Percentiles rank a stretch among this genome's conserved stretches.
Evolutionary conservation across 2,329 filamentous ascomycete genomes (phyloP).

Genomic region (Bipolaris gigantea): DNA sequence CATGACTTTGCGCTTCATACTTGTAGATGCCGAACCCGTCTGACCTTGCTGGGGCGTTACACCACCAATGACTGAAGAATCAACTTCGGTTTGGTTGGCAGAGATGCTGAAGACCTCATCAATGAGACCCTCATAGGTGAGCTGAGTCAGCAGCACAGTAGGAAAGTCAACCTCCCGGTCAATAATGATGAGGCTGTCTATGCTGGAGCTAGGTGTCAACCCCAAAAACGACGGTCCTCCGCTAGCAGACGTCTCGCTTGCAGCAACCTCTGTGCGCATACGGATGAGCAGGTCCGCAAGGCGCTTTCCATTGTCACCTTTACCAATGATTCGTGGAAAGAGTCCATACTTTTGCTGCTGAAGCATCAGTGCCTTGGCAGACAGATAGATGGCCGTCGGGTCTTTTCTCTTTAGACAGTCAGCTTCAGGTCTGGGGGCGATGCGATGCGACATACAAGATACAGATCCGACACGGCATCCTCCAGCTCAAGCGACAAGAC

Average conservation of each 20-base stretch:
- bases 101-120: constrained; percentile 92
- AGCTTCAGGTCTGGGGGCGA: constrained; percentile 15
- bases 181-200: constrained; percentile 91
- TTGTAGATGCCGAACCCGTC: constrained; percentile 50
- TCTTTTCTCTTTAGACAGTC: constrained; percentile 67
- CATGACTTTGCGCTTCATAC: constrained; percentile 81
- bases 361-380: constrained; percentile 90
- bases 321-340: constrained; percentile 91
- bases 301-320: constrained; percentile 89
- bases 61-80: constrained; percentile 84
- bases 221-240: constrained; percentile 61
- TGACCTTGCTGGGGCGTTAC: constrained; percentile 62
- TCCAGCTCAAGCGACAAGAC: constrained; percentile 88
- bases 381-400: constrained; percentile 83
- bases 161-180: constrained; percentile 95
- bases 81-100: constrained; percentile 90
- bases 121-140: constrained; percentile 94
- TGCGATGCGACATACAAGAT: constrained; percentile 60
- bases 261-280: constrained; percentile 86
- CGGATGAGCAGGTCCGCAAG: constrained; percentile 84
- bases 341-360: constrained; percentile 90
- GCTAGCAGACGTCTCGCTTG: constrained; percentile 70
- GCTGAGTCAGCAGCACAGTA: constrained; percentile 86
- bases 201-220: constrained; percentile 79
- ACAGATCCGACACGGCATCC: constrained; percentile 83